These are phyloP conservation scores for Citropsis articulata DNA, from an alignment of 345 rosid genomes.

Conservation along the genomic window DNA sequence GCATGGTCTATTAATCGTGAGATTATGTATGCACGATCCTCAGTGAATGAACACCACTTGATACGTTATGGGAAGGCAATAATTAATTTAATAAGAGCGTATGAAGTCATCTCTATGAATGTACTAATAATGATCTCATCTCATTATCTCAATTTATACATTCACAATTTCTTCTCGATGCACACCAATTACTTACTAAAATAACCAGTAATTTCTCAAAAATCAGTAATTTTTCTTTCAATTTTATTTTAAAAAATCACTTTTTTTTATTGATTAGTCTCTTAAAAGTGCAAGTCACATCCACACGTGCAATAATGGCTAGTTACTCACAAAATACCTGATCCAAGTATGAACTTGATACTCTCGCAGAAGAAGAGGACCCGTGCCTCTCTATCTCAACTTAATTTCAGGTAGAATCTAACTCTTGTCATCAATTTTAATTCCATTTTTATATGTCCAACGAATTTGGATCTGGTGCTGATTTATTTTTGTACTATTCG, in stretches of 20 bases:
- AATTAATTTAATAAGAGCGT: too few species aligned
- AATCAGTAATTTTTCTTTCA: too few species aligned
- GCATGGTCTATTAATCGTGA: background rate
- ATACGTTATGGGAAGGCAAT: too few species aligned
- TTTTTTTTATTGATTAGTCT: too few species aligned
- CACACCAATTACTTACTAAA: background rate
- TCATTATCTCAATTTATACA: too few species aligned
- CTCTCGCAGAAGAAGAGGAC: conserved; percentile 22
- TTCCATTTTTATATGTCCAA: too few species aligned
- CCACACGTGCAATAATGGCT: background rate
- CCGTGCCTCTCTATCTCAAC: conserved; percentile 13
- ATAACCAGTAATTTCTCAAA: too few species aligned
- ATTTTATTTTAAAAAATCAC: too few species aligned
- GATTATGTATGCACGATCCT: background rate
- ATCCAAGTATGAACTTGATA: conserved; percentile 5
- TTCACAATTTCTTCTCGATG: background rate
- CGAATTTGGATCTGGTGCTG: too few species aligned
- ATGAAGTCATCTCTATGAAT: background rate
- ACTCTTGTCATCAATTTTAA: background rate
- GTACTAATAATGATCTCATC: background rate
- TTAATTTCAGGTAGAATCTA: conserved; percentile 25
- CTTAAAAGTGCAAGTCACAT: background rate
- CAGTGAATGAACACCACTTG: background rate
- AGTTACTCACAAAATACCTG: background rate
- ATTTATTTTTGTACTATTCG: too few species aligned